Percentiles rank a stretch among this genome's conserved stretches.
Evolutionary conservation across 108 stramenopile species (phyloP).

Genomic region (Fistulifera pelliculosa): DNA sequence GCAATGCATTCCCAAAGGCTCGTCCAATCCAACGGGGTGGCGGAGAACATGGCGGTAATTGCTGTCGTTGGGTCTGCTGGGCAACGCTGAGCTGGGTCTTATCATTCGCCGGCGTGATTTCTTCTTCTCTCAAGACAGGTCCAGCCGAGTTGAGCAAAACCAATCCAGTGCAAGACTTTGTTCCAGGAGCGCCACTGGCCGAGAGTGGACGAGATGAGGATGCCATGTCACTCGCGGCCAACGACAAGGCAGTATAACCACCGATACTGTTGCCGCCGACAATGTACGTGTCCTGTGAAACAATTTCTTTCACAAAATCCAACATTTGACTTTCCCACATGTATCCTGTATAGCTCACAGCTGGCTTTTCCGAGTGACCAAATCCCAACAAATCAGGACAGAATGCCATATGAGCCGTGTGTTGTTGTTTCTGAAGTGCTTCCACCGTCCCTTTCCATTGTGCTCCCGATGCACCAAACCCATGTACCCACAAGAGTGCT

Average conservation of each 20-base stretch:
- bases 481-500: conserved; percentile 45
- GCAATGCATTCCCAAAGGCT: conserved; percentile 26
- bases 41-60: conserved; percentile 30
- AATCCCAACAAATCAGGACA: conserved; percentile 66
- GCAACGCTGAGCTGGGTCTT: conserved; percentile 13
- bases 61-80: conserved; percentile 13
- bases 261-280: conserved; percentile 71
- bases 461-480: conserved; percentile 65
- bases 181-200: conserved; percentile 25
- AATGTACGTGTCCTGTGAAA: conserved; percentile 9
- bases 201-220: conserved; percentile 5
- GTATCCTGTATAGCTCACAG: conserved; percentile 57
- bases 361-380: conserved; percentile 66
- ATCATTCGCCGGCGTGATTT: conserved; percentile 16
- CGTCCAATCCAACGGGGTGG: conserved; percentile 24
- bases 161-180: conserved; percentile 24
- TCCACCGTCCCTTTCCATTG: conserved; percentile 35
- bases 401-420: conserved; percentile 13
- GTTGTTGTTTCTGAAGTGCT: background rate
- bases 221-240: conserved; percentile 42
- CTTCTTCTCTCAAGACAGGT: conserved; percentile 20
- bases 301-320: conserved; percentile 44
- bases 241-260: conserved; percentile 51
- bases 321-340: conserved; percentile 48
- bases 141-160: conserved; percentile 43